These are phyloP conservation scores for Cryptococcus sp. DNA, from an alignment of 1,284 basidiomycete species.

Conservation along the genomic window DNA sequence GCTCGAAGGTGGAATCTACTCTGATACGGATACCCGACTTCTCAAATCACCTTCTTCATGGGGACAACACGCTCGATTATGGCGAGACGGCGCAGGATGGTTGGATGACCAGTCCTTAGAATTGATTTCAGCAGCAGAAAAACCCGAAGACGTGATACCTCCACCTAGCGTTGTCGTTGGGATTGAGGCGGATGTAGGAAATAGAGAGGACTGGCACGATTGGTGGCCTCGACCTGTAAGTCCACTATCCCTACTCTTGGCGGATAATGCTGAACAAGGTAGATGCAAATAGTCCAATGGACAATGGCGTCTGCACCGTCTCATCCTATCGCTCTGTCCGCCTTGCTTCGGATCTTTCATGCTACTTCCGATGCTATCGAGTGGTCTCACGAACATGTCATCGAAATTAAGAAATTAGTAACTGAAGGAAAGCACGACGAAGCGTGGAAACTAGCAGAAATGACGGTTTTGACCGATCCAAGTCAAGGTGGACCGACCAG, in stretches of 20 bases:
- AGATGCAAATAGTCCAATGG: conserved; percentile 50
- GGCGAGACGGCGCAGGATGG: conserved; percentile 38
- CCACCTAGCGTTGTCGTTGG: conserved; percentile 44
- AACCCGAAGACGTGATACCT: conserved; percentile 24
- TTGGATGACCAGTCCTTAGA: conserved; percentile 12
- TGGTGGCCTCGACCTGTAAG: conserved; percentile 48
- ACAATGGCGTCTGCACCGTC: conserved; percentile 41
- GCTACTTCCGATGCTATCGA: conserved; percentile 31
- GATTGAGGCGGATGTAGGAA: conserved; percentile 48
- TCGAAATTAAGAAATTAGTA: conserved; percentile 13
- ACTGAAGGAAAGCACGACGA: conserved; percentile 21
- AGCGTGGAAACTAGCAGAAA: conserved; percentile 17
- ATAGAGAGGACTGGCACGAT: conserved; percentile 44
- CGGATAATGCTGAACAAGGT: not conserved
- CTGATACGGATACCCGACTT: conserved; percentile 45
- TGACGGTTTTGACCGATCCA: conserved; percentile 26
- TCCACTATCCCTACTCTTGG: conserved; percentile 1
- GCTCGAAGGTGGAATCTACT: conserved; percentile 46
- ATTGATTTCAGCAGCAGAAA: conserved; percentile 21
- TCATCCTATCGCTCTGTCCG: conserved; percentile 40
- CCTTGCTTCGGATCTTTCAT: conserved; percentile 37
- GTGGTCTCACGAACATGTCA: conserved; percentile 29
- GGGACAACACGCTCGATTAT: conserved; percentile 30
- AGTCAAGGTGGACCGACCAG: conserved; percentile 40
- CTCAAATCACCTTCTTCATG: conserved; percentile 37